phyloP scores from a whole-genome alignment of 257 asterid genomes.

The Rauvolfia tetraphylla region DNA sequence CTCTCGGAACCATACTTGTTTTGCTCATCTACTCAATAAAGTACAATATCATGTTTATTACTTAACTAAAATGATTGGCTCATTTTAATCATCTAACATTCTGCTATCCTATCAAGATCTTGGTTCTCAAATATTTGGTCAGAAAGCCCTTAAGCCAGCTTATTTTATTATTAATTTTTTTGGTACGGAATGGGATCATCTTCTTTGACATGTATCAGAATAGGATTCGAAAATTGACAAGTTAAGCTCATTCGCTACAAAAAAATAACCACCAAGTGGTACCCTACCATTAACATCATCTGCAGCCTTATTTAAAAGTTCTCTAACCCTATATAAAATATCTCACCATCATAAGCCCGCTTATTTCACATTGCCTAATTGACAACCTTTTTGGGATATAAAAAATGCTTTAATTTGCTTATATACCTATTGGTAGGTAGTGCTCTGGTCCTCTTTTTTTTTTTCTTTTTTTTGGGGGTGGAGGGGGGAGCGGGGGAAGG shows the following conservation, averaged over 20 bases:
- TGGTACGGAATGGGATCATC: too few species aligned
- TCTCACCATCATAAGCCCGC: too few species aligned
- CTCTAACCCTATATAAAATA: too few species aligned
- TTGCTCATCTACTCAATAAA: background rate
- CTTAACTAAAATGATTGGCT: background rate
- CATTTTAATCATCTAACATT: background rate
- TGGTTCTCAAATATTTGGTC: background rate
- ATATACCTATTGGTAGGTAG: background rate
- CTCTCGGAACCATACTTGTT: background rate
- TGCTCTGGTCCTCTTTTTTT: background rate
- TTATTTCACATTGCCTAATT: background rate
- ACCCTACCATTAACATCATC: too few species aligned
- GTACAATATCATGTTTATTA: conserved; percentile 12
- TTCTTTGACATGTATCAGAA: too few species aligned
- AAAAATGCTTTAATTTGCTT: background rate
- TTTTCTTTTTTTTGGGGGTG: too few species aligned
- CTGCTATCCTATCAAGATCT: background rate
- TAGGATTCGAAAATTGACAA: too few species aligned
- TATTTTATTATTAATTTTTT: too few species aligned
- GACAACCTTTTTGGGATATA: background rate
- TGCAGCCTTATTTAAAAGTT: too few species aligned
- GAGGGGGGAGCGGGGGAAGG: too few species aligned
- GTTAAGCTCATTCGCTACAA: too few species aligned
- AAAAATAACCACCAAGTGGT: too few species aligned
- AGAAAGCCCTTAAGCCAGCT: background rate